phyloP scores from a whole-genome alignment of 1,284 basidiomycete species.

The Heterobasidion annosum region DNA sequence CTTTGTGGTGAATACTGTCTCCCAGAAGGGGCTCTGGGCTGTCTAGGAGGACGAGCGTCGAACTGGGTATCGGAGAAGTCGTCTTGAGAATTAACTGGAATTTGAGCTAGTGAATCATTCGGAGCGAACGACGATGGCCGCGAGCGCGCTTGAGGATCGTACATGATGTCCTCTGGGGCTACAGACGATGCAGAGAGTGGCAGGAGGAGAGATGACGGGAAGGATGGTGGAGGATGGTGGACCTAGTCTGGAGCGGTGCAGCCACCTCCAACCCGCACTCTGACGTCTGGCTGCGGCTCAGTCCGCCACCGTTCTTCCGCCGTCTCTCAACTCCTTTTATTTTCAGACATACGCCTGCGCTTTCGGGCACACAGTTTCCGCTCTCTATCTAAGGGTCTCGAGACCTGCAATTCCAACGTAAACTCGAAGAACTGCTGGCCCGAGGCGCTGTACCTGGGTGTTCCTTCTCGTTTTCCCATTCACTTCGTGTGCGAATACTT shows the following conservation, averaged over 20 bases:
- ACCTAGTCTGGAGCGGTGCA: neutral
- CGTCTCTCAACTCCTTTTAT: too few relatives aligned
- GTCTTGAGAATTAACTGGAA: conserved; percentile 1
- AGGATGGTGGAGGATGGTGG: neutral
- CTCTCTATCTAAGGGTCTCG: too few relatives aligned
- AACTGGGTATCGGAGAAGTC: neutral
- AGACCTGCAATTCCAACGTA: too few relatives aligned
- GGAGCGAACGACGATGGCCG: conserved; percentile 8
- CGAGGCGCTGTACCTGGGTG: too few relatives aligned
- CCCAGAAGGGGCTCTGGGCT: conserved; percentile 3
- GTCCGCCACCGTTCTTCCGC: too few relatives aligned
- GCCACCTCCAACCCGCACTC: too few relatives aligned
- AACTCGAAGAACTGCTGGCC: too few relatives aligned
- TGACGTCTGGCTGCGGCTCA: too few relatives aligned
- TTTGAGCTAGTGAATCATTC: conserved; percentile 2
- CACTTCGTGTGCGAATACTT: too few relatives aligned
- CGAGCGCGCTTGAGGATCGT: conserved; percentile 3
- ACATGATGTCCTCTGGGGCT: conserved; percentile 3
- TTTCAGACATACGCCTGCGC: too few relatives aligned
- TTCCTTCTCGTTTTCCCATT: too few relatives aligned
- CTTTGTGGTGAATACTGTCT: conserved; percentile 6
- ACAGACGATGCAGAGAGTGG: neutral
- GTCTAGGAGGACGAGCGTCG: conserved; percentile 5
- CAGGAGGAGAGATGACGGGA: neutral
- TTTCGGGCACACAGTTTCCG: too few relatives aligned